Evolutionary conservation across 306 rosid genomes (phyloP), one percentile per base, ranked within the genome.

Genomic region (Leucaena leucocephala): DNA sequence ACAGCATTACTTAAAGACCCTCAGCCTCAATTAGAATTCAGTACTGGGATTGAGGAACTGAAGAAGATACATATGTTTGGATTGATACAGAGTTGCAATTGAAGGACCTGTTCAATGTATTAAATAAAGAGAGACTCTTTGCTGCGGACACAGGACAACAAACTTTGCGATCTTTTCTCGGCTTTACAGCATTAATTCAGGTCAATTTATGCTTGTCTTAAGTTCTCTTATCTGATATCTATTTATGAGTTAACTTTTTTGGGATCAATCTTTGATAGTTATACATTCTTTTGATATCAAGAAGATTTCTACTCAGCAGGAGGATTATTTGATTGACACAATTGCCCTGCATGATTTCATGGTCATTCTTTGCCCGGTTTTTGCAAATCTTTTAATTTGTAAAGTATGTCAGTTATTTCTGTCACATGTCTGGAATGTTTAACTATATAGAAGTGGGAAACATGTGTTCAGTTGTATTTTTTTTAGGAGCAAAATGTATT

Each of bases 91-190:
- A 84, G 88, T 72, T 77, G 77, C 86, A 87, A 70, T 79, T 94
- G 65, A 79, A 76, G 83, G 88, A 90, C 62, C 87, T 94, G 21
- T 91, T 76, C 46, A 75, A 80, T 82, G 85, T 78, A 6, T 83
- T 94, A 85, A 83, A 84, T 68, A 83, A 82, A 65, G 90, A 89
- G 85, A 87, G 45, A 68, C 81, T 81, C 34, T 86, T 94, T 79
- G 90, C 86, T 17, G 99, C 93, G 63, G 99, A 95, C 81, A 95
- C 98, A 7, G 98, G 90, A 86, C 98, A 92, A 83, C 96, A 95
- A 83, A 86, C 95, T 82, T 80, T 91, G 68, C 76, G 90, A 59
- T 88, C 97, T 54, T 95, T 90, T 87, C 80, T 91, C 34, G 99
- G 98, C 63, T 91, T 92, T 72, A 95, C 99, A 48, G 90, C 96